Evolutionary conservation across 345 rosid genomes (phyloP).

Genomic region (Arabidopsis arenosa): DNA sequence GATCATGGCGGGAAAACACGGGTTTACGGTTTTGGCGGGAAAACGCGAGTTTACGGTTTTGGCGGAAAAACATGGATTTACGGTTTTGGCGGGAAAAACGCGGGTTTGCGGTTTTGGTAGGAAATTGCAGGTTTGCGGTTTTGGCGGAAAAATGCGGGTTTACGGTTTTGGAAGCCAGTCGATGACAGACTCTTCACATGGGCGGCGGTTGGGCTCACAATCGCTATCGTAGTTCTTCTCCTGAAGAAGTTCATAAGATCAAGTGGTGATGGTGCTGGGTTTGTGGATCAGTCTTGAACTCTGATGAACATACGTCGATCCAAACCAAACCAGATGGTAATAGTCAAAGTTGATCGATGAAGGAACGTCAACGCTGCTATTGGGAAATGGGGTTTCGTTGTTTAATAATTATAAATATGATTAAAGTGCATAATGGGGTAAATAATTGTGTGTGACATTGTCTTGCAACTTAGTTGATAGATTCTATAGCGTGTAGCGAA

Average conservation of each 20-base stretch:
- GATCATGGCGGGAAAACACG: too few species aligned
- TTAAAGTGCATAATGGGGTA: conserved; percentile 38
- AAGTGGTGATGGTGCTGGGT: conserved; percentile 72
- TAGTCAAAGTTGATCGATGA: conserved; percentile 15
- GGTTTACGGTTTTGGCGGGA: too few species aligned
- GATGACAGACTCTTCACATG: conserved; percentile 81
- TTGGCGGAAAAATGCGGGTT: neutral
- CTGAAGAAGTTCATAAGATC: conserved; percentile 88
- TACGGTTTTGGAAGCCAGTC: conserved; percentile 48
- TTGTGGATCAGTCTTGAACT: conserved; percentile 74
- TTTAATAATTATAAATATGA: conserved; percentile 20
- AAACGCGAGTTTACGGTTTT: too few species aligned
- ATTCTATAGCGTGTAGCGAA: conserved; percentile 28
- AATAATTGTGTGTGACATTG: conserved; percentile 38
- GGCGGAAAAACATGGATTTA: too few species aligned
- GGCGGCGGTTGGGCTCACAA: conserved; percentile 89
- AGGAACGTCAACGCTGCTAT: conserved; percentile 19
- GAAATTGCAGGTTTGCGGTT: too few species aligned
- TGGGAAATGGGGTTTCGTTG: conserved; percentile 18
- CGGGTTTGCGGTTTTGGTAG: too few species aligned
- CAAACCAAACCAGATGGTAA: neutral
- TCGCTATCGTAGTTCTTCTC: conserved; percentile 85
- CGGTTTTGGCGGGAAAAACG: too few species aligned
- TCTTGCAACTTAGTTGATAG: conserved; percentile 38
- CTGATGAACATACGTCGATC: conserved; percentile 4